Evolutionary conservation across 2,329 filamentous ascomycete genomes (phyloP).

Genomic region (Trichocomaceae sp.): DNA sequence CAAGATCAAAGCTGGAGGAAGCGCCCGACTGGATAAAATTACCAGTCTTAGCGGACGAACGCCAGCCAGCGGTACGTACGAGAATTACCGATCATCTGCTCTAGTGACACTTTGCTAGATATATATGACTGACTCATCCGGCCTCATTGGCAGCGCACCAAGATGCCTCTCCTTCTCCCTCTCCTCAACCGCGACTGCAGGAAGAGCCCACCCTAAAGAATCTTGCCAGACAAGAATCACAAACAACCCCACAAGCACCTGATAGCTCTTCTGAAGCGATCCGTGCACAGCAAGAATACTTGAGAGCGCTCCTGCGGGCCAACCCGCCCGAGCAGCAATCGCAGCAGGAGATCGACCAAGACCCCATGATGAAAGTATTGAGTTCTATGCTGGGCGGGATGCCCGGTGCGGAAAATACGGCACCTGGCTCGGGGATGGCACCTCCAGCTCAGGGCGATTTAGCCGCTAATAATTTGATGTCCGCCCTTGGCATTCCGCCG

Average conservation of each 20-base stretch:
- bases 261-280: conserved; percentile 28
- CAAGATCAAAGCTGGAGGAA: conserved; percentile 54
- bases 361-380: conserved; percentile 33
- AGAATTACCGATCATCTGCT: conserved; percentile 6
- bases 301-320: conserved; percentile 21
- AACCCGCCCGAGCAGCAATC: conserved; percentile 17
- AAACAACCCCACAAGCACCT: conserved; percentile 18
- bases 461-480: conserved; percentile 26
- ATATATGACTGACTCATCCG: not conserved
- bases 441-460: conserved; percentile 13
- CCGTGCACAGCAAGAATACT: conserved; percentile 19
- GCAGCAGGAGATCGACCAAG: conserved; percentile 20
- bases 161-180: conserved; percentile 2
- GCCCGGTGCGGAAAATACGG: conserved; percentile 15
- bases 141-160: conserved; percentile 1
- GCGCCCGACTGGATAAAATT: conserved; percentile 56
- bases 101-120: not conserved
- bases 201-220: conserved; percentile 20
- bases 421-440: conserved; percentile 11
- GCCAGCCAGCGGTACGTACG: conserved; percentile 36
- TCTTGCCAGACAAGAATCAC: conserved; percentile 17
- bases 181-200: conserved; percentile 2
- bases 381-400: conserved; percentile 31
- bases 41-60: conserved; percentile 52
- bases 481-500: conserved; percentile 40